Evolutionary conservation across 2,329 filamentous ascomycete species (phyloP).

Genomic region (Chaetomium strumarium): DNA sequence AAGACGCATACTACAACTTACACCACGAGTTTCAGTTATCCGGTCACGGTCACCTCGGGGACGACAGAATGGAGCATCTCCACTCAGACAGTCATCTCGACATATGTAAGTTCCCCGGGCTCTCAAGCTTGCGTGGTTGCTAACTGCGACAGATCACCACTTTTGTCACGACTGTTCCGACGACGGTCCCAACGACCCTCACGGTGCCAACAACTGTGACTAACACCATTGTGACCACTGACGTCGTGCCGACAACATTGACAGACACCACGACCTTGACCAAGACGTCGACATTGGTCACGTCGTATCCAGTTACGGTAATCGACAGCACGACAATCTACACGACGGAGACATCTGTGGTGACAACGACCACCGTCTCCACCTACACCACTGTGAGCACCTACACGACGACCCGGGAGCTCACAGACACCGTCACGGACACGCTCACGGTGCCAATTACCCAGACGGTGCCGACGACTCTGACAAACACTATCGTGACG

Average conservation of each 20-base stretch:
- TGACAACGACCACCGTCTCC: slow-evolving; percentile 14
- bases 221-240: slow-evolving; percentile 9
- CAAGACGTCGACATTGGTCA: slow-evolving; percentile 16
- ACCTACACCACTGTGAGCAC: slow-evolving; percentile 11
- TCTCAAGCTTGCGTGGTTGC: not conserved
- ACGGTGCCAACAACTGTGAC: slow-evolving; percentile 14
- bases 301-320: slow-evolving; percentile 19
- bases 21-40: slow-evolving; percentile 11
- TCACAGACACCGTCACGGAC: slow-evolving; percentile 10
- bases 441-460: slow-evolving; percentile 9
- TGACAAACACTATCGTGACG: slow-evolving; percentile 9
- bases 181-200: slow-evolving; percentile 8
- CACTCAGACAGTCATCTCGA: slow-evolving; percentile 1
- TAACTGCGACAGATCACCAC: slow-evolving; percentile 1
- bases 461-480: slow-evolving; percentile 10
- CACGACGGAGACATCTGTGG: slow-evolving; percentile 19
- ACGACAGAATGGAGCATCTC: slow-evolving; percentile 7
- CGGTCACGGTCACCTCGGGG: slow-evolving; percentile 3
- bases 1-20: slow-evolving; percentile 6
- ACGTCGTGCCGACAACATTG: slow-evolving; percentile 18
- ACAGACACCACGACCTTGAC: slow-evolving; percentile 12
- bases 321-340: slow-evolving; percentile 24
- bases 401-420: slow-evolving; percentile 11
- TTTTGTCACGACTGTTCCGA: slow-evolving; percentile 8
- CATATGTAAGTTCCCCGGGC: not conserved